Base-by-base conservation (phyloP, 2,329 filamentous ascomycete genomes). In the Tolypocladium tropicale region DNA sequence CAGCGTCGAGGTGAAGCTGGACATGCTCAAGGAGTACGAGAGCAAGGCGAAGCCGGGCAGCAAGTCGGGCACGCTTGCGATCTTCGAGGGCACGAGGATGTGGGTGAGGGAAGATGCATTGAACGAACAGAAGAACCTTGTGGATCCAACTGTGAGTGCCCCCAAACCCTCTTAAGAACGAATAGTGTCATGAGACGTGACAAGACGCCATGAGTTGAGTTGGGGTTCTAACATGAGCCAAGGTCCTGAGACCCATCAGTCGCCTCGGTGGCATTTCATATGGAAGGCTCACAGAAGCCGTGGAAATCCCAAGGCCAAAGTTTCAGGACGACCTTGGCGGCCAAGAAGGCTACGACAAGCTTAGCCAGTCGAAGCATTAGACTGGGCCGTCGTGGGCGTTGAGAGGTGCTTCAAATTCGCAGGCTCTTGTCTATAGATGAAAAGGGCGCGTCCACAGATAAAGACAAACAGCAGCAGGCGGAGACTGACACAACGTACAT, bases 61-160 rank as follows among this genome's bases (percentile, higher is more conserved):
- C 73, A 91, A 85, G 76, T 86, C 86, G 1, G 84, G 86, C 1
- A 85, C 87, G 4, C 66, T 96, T 60, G 87, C 82, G 2, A 80
- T 95, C 36, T 77, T 96, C 14, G 90, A 96, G 73, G 93, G 90
- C 0, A 85, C 88, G 36, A 79, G 86, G 28, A 32, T 49, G 67
- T 96, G 92, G 90, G 90, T 85, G 2, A 76, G 92, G 54, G 90
- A 95, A 68, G 93, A 96, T 72, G 91, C 91, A 2, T 75, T 96
- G 58, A 89, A 95, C 63, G 83, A 89, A 67, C 85, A 90, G 10
- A 80, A 77, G 65, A 90, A 84, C 61, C 64, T 89, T 46, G 77
- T 97, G 56, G 88, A 95, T 69, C 83, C 89, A 12, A 79, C 74
- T 54, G 82, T 86, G 67, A 73, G 80, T 74, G 25, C 9, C 28